These are phyloP conservation scores for Candida manassasensis DNA, from an alignment of 805 yeast genomes.

Conservation along the genomic window DNA sequence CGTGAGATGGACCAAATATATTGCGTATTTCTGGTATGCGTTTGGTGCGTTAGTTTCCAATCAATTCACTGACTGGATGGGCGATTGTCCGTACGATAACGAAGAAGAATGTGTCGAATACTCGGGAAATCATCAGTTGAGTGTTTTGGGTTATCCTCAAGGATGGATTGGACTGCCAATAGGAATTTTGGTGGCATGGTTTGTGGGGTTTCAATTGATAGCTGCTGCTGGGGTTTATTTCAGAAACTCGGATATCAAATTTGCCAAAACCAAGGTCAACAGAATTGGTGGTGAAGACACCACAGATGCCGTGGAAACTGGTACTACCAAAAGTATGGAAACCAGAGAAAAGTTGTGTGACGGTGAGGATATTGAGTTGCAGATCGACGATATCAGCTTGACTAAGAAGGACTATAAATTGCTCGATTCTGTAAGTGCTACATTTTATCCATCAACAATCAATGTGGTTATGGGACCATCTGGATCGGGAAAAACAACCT, in stretches of 20 bases:
- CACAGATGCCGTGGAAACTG: slow-evolving; percentile 5
- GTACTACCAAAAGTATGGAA: slow-evolving; percentile 1
- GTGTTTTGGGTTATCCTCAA: slow-evolving; percentile 53
- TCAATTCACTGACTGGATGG: slow-evolving; percentile 58
- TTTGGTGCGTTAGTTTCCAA: slow-evolving; percentile 66
- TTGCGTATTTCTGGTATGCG: slow-evolving; percentile 73
- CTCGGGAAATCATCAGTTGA: slow-evolving; percentile 51
- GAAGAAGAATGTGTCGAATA: slow-evolving; percentile 35
- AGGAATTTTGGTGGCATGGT: slow-evolving; percentile 55
- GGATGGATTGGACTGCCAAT: slow-evolving; percentile 67
- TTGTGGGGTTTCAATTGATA: slow-evolving; percentile 46
- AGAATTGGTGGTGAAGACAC: slow-evolving; percentile 26
- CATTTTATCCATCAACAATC: slow-evolving; percentile 27
- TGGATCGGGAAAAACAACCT: slow-evolving; percentile 42
- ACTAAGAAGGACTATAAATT: slow-evolving; percentile 4
- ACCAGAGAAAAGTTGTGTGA: neutral
- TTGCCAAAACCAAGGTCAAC: slow-evolving; percentile 39
- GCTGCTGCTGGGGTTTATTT: slow-evolving; percentile 47
- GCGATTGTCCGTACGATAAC: slow-evolving; percentile 46
- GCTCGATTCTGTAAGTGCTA: slow-evolving; percentile 26
- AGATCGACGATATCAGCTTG: slow-evolving; percentile 5
- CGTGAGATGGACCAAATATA: slow-evolving; percentile 78
- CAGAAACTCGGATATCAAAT: slow-evolving; percentile 47
- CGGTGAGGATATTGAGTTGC: slow-evolving; percentile 1
- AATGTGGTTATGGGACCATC: slow-evolving; percentile 46